phyloP scores from a whole-genome alignment of 2,329 filamentous ascomycete species.

The Ilyonectria destructans region DNA sequence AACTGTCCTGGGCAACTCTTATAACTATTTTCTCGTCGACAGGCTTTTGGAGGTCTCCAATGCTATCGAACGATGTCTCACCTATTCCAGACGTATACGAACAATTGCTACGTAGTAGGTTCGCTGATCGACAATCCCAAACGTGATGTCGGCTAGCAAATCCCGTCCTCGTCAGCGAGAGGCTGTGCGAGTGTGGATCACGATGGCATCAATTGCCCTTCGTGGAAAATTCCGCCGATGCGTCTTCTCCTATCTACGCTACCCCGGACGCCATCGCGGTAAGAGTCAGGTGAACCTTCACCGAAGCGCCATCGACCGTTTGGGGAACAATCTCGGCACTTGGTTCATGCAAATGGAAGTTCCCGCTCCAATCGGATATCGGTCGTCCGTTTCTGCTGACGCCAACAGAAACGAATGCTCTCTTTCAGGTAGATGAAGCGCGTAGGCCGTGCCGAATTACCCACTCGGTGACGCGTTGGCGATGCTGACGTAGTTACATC shows the following conservation, averaged over 20 bases:
- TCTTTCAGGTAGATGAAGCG: conserved; percentile 5
- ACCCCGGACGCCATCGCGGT: background rate
- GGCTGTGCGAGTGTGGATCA: too few species aligned
- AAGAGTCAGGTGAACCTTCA: background rate
- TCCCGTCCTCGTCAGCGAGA: too few species aligned
- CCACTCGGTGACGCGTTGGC: conserved; percentile 27
- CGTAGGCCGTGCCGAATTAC: background rate
- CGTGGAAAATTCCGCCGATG: background rate
- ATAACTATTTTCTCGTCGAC: background rate
- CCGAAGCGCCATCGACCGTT: background rate
- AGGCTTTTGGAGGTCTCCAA: background rate
- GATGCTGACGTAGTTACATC: conserved; percentile 3
- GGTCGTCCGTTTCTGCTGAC: background rate
- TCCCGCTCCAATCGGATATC: background rate
- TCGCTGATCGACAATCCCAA: background rate
- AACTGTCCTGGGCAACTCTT: background rate
- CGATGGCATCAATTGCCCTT: too few species aligned
- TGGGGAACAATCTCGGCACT: background rate
- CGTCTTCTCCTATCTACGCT: background rate
- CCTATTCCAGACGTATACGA: background rate
- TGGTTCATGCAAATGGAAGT: background rate
- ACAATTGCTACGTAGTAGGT: background rate
- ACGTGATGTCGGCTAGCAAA: background rate
- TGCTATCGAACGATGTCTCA: background rate
- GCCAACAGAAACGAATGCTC: background rate